Conservation (phyloP, 495 filamentous ascomycete genomes). For the Poronia punctata region DNA sequence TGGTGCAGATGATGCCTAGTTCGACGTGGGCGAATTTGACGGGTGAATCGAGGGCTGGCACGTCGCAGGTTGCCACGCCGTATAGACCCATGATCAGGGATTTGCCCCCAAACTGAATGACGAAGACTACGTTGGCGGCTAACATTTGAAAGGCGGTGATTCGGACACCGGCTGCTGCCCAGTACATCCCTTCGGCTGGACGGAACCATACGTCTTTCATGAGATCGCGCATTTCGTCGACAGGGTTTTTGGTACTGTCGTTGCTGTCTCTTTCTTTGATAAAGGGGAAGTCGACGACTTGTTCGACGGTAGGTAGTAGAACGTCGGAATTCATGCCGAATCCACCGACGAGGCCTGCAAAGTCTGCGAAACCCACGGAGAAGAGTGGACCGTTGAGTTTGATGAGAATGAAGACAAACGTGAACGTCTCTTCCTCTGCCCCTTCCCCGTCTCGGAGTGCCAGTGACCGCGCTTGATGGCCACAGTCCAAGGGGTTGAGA, state of each 20-base stretch:
- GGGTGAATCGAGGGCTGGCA: slow-evolving; percentile 19
- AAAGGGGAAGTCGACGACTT: slow-evolving; percentile 36
- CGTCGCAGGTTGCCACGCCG: slow-evolving; percentile 29
- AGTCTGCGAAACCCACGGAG: slow-evolving; percentile 33
- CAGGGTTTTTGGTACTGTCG: slow-evolving; percentile 3
- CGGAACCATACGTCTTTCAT: slow-evolving; percentile 5
- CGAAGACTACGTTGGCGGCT: slow-evolving; percentile 29
- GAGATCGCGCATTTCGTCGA: slow-evolving; percentile 3
- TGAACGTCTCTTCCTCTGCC: slow-evolving; percentile 22
- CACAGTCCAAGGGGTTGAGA: no score
- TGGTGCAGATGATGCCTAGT: slow-evolving; percentile 27
- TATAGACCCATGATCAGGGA: slow-evolving; percentile 33
- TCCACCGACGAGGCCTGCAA: slow-evolving; percentile 32
- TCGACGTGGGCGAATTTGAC: slow-evolving; percentile 34
- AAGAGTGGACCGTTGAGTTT: slow-evolving; percentile 39
- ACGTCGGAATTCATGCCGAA: slow-evolving; percentile 41
- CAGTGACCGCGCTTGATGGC: no score
- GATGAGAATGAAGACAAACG: slow-evolving; percentile 33
- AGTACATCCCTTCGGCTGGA: slow-evolving; percentile 20
- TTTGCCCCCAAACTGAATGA: slow-evolving; percentile 22
- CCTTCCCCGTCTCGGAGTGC: no score
- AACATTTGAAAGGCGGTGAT: slow-evolving; percentile 38
- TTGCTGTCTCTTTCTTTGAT: slow-evolving; percentile 14
- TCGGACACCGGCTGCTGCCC: slow-evolving; percentile 36
- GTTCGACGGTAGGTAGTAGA: slow-evolving; percentile 22